Base-by-base conservation (phyloP, 2,329 filamentous ascomycete genomes). In the Furcasterigmium sp. region DNA sequence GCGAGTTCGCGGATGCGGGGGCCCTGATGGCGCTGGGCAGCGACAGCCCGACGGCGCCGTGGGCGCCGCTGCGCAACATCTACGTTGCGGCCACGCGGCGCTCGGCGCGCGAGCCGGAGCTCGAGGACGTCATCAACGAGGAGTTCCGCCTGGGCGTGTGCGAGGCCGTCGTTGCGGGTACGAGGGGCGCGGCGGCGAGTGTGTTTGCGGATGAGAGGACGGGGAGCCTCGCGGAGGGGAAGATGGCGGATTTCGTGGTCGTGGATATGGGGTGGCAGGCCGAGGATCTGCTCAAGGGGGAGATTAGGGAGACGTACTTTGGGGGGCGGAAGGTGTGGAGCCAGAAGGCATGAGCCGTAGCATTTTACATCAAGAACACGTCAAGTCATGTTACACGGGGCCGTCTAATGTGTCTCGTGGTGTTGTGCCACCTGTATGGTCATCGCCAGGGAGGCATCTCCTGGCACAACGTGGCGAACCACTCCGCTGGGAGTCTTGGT, bases 21-120 rank as follows among this genome's bases (percentile, higher is more conserved):
- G 72, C 73, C 1, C 54, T 59, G 7, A 57, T 78, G 3, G 72
- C 75, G 0, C 62, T 78, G 21, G 75, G 75, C 0, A 70, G 67
- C 14, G 75, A 78, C 50, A 64, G 70, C 3, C 75, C 75, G 0
- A 78, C 75, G 5, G 73, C 75, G 9, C 73, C 73, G 3, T 68
- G 72, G 54, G 56, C 59, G 15, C 63, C 72, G 36, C 57, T 76
- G 40, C 61, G 59, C 17, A 78, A 78, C 46, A 50, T 75, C 15
- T 77, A 77, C 49, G 64, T 75, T 5, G 75, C 71, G 4, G 70
- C 72, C 8, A 78, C 72, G 38, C 60, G 75, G 35, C 63, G 64
- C 41, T 73, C 70, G 3, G 73, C 72, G 15, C 60, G 67, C 32
- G 65, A 74, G 47, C 67, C 66, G 0, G 57, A 58, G 2, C 45